Percentiles rank a stretch among this genome's conserved stretches.
Evolutionary conservation across 441 rosid species (phyloP).

Genomic region (Isatis lusitanica): DNA sequence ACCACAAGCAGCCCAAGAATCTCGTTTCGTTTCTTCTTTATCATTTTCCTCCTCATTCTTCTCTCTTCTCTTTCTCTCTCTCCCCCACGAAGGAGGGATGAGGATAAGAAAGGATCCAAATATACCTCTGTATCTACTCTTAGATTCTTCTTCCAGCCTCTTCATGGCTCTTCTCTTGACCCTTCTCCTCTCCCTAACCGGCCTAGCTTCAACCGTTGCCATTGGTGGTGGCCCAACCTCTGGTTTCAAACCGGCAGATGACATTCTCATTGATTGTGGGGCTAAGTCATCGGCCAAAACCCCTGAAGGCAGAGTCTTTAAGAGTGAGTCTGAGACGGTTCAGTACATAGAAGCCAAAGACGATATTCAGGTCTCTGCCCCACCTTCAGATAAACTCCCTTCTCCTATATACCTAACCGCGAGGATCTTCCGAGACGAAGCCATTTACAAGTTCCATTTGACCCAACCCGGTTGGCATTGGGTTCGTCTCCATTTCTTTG

Average conservation of each 20-base stretch:
- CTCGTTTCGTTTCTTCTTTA: not conserved
- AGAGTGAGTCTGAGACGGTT: constrained; percentile 49
- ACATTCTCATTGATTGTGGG: constrained; percentile 61
- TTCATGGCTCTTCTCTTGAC: constrained; percentile 47
- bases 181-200: constrained; percentile 16
- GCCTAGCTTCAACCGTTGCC: constrained; percentile 8
- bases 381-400: constrained; percentile 50
- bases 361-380: constrained; percentile 40
- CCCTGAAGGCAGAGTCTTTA: constrained; percentile 58
- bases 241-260: constrained; percentile 46
- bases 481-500: constrained; percentile 65
- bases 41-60: constrained; percentile 6
- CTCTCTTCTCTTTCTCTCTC: constrained; percentile 13
- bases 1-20: constrained; percentile 22
- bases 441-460: constrained; percentile 46
- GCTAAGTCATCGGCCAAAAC: constrained; percentile 39
- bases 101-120: constrained; percentile 46
- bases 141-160: constrained; percentile 33
- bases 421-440: constrained; percentile 48
- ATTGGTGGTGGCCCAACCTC: not conserved
- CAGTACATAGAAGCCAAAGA: constrained; percentile 46
- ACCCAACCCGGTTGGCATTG: constrained; percentile 60
- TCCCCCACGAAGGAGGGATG: constrained; percentile 52
- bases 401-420: constrained; percentile 56
- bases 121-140: not conserved